Percentiles rank a stretch among this genome's conserved stretches.
These are phyloP conservation scores for Ceratocystis destructans DNA, from an alignment of 2,329 filamentous ascomycete species.

Conservation along the genomic window DNA sequence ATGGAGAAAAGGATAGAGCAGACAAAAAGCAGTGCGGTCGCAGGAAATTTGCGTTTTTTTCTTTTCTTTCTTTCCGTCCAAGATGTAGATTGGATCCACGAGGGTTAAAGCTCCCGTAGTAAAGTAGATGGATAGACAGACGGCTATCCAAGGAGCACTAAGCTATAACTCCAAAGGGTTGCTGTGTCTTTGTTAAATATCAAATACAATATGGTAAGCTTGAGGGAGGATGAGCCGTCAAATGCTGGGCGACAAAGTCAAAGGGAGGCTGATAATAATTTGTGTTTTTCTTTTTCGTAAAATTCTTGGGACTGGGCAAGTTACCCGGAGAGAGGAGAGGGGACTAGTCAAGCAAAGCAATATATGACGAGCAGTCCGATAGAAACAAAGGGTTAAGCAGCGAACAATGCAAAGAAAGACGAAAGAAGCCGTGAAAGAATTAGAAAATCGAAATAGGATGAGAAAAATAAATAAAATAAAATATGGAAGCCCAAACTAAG, in stretches of 20 bases:
- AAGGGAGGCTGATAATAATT: background rate
- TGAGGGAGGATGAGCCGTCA: background rate
- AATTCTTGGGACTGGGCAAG: background rate
- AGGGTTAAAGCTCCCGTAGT: background rate
- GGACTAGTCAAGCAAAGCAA: background rate
- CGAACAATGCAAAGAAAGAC: background rate
- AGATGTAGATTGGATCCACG: background rate
- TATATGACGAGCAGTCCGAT: background rate
- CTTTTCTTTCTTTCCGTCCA: background rate
- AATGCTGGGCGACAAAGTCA: background rate
- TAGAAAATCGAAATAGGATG: background rate
- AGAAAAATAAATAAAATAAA: conserved; percentile 1
- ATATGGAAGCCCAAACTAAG: background rate
- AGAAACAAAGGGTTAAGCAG: background rate
- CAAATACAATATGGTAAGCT: background rate
- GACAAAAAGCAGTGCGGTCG: background rate
- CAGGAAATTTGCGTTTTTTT: background rate
- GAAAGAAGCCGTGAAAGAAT: conserved; percentile 7
- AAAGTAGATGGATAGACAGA: background rate
- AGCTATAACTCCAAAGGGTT: background rate
- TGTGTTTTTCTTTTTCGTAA: background rate
- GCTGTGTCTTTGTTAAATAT: background rate
- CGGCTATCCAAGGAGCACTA: background rate
- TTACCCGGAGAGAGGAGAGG: background rate
- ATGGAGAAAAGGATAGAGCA: background rate